Percentiles rank a stretch among this genome's conserved stretches.
Evolutionary conservation across 768 basidiomycete species (phyloP).

Genomic region (Flagelloscypha sp.): DNA sequence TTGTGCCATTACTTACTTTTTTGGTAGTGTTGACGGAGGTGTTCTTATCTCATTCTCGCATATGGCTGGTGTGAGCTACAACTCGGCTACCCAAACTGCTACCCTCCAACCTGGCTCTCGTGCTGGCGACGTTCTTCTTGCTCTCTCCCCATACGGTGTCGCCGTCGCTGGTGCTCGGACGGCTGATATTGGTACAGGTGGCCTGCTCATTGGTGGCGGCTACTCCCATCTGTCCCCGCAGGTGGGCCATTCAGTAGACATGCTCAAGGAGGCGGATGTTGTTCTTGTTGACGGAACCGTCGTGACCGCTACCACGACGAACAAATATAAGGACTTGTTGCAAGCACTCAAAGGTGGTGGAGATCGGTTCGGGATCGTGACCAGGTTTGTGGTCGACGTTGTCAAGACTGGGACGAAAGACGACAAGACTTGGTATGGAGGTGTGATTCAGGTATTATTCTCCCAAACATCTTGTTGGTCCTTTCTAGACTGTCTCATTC

Average conservation of each 20-base stretch:
- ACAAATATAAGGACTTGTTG: constrained; percentile 36
- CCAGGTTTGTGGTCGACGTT: constrained; percentile 31
- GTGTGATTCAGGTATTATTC: constrained; percentile 25
- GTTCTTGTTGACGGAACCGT: constrained; percentile 31
- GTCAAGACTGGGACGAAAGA: constrained; percentile 29
- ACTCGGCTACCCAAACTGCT: constrained; percentile 26
- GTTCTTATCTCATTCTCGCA: constrained; percentile 29
- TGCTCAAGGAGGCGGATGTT: constrained; percentile 30
- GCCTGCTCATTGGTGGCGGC: constrained; percentile 36
- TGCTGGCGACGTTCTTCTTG: constrained; percentile 29
- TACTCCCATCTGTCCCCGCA: constrained; percentile 30
- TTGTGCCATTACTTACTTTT: too few species aligned
- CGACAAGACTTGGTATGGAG: constrained; percentile 32
- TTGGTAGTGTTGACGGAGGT: constrained; percentile 26
- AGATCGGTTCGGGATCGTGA: constrained; percentile 38
- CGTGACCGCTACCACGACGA: constrained; percentile 32
- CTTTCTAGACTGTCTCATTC: too few species aligned
- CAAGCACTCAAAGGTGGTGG: constrained; percentile 38
- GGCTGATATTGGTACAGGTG: constrained; percentile 34
- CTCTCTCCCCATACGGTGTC: constrained; percentile 30
- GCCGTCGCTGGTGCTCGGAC: constrained; percentile 33
- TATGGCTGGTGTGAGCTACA: constrained; percentile 25
- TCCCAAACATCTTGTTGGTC: too few species aligned
- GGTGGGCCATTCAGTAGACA: constrained; percentile 33
- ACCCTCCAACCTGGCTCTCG: constrained; percentile 33